Base-by-base conservation (phyloP, 2,329 filamentous ascomycete species). In the Verticillium dahliae region DNA sequence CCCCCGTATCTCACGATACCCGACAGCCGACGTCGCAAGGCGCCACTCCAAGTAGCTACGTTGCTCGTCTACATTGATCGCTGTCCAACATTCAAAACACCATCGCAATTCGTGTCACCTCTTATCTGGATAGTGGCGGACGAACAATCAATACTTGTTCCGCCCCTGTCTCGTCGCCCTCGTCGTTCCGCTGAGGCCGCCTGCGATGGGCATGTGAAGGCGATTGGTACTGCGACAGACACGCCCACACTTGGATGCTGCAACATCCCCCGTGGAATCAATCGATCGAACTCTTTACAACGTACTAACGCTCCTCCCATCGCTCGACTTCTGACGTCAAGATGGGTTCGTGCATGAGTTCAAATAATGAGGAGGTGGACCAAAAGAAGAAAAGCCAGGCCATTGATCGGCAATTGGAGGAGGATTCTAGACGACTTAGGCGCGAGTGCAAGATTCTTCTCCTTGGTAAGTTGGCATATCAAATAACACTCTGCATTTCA, bases 361-460 rank as follows among this genome's bases (percentile, higher is more conserved):
- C 89, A 67, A 90, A 85, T 75, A 89, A 89, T 74, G 92, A 92
- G 74, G 92, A 96, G 80, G 86, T 84, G 74, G 92, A 97, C 74
- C 89, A 92, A 83, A 97, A 95, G 85, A 97, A 98, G 83, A 88
- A 90, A 77, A 97, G 92, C 77, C 92, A 97, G 78, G 90, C 90
- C 75, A 99, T 99, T 73, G 95, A 99, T 78, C 90, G 90, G 77
- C 89, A 86, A 70, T 83, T 99, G 65, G 94, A 98, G 75, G 94
- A 98, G 74, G 95, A 99, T 76, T 96, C 92, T 59, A 92, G 91
- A 76, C 86, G 90, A 75, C 81, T 98, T 81, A 88, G 93, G 75
- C 86, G 92, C 81, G 95, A 99, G 90, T 98, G 95, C 91, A 99
- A 99, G 80, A 98, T 99, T 69, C 79, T 99, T 64, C 81, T 99